phyloP scores from a whole-genome alignment of 495 filamentous ascomycete genomes.

The Penicillium verhagenii region DNA sequence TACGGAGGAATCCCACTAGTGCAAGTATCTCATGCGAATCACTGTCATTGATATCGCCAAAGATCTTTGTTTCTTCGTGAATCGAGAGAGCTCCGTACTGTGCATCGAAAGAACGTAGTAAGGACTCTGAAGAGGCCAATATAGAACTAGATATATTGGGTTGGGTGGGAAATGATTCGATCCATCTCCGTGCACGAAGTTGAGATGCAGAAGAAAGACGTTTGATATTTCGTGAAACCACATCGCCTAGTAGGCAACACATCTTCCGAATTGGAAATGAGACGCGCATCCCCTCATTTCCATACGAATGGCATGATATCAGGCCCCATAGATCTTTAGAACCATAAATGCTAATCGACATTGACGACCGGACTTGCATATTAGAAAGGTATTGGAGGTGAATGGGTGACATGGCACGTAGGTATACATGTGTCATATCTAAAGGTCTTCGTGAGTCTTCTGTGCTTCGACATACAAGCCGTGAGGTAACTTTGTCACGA shows the following conservation, averaged over 20 bases:
- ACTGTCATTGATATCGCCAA: constrained; percentile 62
- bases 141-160: constrained; percentile 89
- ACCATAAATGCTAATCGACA: constrained; percentile 91
- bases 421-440: constrained; percentile 81
- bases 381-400: constrained; percentile 85
- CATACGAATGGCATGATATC: constrained; percentile 86
- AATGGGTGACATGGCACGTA: constrained; percentile 83
- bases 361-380: constrained; percentile 86
- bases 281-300: constrained; percentile 79
- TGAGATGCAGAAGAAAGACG: constrained; percentile 82
- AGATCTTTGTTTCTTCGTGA: constrained; percentile 81
- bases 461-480: constrained; percentile 75
- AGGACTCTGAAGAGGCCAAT: constrained; percentile 83
- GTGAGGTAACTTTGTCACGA: constrained; percentile 50
- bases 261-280: constrained; percentile 91
- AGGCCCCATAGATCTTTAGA: constrained; percentile 87
- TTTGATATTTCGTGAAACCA: constrained; percentile 84
- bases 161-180: constrained; percentile 63
- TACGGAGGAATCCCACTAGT: constrained; percentile 79
- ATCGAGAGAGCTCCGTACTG: constrained; percentile 88
- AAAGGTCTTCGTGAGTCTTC: constrained; percentile 75
- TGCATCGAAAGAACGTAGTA: constrained; percentile 81
- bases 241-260: constrained; percentile 86
- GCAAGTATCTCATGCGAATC: constrained; percentile 83
- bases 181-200: constrained; percentile 56